Base-by-base conservation (phyloP, 2,329 filamentous ascomycete genomes). In the Acrocalymma vagum region DNA sequence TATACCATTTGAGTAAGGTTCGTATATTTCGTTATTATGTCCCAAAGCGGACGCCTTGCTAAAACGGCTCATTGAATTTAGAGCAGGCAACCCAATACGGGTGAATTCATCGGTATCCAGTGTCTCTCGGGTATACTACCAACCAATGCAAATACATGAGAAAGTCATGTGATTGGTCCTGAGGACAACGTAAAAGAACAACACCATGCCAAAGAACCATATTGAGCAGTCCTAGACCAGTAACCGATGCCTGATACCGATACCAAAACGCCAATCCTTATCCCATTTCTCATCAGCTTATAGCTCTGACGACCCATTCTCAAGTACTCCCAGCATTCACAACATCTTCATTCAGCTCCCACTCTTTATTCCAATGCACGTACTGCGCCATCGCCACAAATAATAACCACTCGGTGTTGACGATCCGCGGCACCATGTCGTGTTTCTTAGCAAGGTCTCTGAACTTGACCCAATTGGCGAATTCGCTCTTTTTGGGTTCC, bases 321-420 rank as follows among this genome's bases (percentile, higher is more conserved):
- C 13, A 8, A 11, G 6, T 21, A 10, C 18, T 53, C 17, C 24
- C 33, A 37, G 54, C 51, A 37, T 61, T 60, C 21, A 65, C 54
- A 41, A 45, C 42, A 18, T 68, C 62, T 44, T 70, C 65, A 16
- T 38, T 60, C 17, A 70, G 40, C 48, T 67, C 65, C 65, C 65
- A 70, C 18, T 63, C 46, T 3, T 48, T 33, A 25, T 65, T 52
- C 58, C 60, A 70, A 48, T 69, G 64, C 30, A 94, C 75, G 69
- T 90, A 79, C 72, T 99, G 94, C 58, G 83, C 84, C 88, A 99
- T 93, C 4, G 90, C 90, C 45, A 91, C 85, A 61, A 92, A 87
- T 42, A 99, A 74, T 58, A 99, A 69, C 94, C 94, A 99, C 64
- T 99, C 92, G 3, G 88, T 82, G 30, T 81, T 82, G 16, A 96